A percentile compares a stretch with the other conserved stretches of the same genome.
Conservation (phyloP, 208 protist species). For the Porcisia deanei region DNA sequence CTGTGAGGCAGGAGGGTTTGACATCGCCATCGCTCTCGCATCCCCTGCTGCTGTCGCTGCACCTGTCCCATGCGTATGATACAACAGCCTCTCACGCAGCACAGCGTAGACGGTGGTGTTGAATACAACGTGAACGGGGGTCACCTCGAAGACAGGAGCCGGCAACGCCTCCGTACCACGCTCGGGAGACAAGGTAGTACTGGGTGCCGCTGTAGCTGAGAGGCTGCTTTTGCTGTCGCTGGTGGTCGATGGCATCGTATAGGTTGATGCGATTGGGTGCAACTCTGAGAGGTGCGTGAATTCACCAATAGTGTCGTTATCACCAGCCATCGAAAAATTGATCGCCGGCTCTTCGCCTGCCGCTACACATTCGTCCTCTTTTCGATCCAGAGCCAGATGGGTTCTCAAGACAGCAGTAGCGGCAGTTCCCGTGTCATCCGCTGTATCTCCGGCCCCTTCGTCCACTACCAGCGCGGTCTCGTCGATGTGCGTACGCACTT, state of each 20-base stretch:
- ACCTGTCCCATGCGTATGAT: neutral
- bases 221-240: neutral
- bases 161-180: neutral
- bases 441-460: neutral
- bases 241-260: constrained; percentile 30
- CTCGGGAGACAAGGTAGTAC: neutral
- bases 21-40: neutral
- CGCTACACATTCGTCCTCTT: neutral
- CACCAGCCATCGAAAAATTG: neutral
- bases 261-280: constrained; percentile 14
- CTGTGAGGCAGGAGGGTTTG: neutral
- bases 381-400: neutral
- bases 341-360: neutral
- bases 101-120: constrained; percentile 26
- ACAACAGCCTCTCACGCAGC: constrained; percentile 20
- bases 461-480: neutral
- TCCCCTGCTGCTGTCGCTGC: neutral
- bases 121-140: constrained; percentile 29
- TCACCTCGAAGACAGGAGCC: constrained; percentile 24
- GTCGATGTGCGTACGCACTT: constrained; percentile 19
- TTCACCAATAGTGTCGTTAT: neutral
- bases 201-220: neutral
- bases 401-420: neutral
- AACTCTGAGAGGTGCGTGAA: neutral
- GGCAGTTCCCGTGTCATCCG: neutral